These are phyloP conservation scores for Sporobolus alterniflorus DNA, from an alignment of 202 grass and related monocot genomes.

Conservation along the genomic window DNA sequence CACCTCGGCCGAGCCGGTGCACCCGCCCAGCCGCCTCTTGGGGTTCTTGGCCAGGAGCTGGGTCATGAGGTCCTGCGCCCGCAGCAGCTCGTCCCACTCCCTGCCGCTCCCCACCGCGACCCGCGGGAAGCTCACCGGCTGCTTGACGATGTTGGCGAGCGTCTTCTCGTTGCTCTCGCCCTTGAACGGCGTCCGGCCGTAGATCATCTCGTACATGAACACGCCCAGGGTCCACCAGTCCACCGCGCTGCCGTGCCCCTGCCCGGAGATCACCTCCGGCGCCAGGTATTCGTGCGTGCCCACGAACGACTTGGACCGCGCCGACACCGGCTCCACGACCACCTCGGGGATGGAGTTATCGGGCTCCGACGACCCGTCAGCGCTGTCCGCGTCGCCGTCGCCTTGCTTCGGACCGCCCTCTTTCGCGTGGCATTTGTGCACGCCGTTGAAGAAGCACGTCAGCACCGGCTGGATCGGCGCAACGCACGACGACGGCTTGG, in stretches of 20 bases:
- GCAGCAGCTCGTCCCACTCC: conserved; percentile 59
- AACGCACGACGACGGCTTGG: conserved; percentile 34
- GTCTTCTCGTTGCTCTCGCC: conserved; percentile 86
- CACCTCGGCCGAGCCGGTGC: conserved; percentile 75
- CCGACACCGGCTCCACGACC: conserved; percentile 75
- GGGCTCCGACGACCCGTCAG: neutral
- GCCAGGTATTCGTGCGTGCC: conserved; percentile 95
- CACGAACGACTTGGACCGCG: conserved; percentile 85
- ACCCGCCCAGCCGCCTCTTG: conserved; percentile 66
- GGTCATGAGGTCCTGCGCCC: conserved; percentile 70
- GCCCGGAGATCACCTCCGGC: conserved; percentile 89
- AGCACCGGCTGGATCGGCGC: conserved; percentile 71
- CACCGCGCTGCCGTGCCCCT: conserved; percentile 87
- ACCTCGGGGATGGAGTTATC: conserved; percentile 56
- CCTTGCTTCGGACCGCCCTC: neutral
- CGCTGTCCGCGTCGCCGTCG: neutral
- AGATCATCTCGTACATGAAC: conserved; percentile 95
- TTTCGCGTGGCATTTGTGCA: conserved; percentile 38
- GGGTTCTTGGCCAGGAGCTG: conserved; percentile 81
- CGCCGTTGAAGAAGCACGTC: conserved; percentile 66
- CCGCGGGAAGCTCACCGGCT: conserved; percentile 65
- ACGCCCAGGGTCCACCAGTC: conserved; percentile 96
- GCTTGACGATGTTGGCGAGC: conserved; percentile 81
- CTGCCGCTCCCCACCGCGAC: neutral
- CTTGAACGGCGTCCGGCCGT: conserved; percentile 86